Conservation (phyloP, 2,329 filamentous ascomycete genomes). For the Fusarium oxysporum region DNA sequence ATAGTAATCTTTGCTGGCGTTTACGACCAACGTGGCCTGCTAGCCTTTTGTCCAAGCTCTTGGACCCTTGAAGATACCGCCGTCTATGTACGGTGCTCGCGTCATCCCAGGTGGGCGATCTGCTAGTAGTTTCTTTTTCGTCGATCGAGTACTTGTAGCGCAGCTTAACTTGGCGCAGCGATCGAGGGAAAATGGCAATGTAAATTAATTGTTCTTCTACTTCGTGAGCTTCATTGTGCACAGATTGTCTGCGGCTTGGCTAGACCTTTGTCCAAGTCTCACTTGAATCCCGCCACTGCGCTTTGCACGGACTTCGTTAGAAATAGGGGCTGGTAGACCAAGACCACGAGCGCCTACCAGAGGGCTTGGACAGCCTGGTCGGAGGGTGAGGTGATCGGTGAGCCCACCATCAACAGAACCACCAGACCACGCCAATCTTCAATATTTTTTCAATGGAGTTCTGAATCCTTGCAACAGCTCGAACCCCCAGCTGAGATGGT, state of each 20-base stretch:
- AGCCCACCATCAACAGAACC: constrained; percentile 42
- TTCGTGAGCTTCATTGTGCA: constrained; percentile 27
- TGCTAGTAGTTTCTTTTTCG: constrained; percentile 35
- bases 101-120: constrained; percentile 34
- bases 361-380: constrained; percentile 16
- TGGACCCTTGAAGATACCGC: constrained; percentile 17
- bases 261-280: constrained; percentile 28
- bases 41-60: constrained; percentile 13
- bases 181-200: constrained; percentile 2
- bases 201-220: constrained; percentile 29
- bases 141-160: constrained; percentile 23
- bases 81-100: constrained; percentile 15
- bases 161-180: constrained; percentile 28
- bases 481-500: constrained; percentile 37
- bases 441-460: constrained; percentile 23
- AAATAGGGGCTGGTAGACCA: constrained; percentile 39
- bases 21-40: constrained; percentile 8
- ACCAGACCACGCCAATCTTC: constrained; percentile 34
- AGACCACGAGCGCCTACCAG: constrained; percentile 22
- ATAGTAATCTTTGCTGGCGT: constrained; percentile 29
- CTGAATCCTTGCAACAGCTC: constrained; percentile 25
- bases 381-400: constrained; percentile 44
- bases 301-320: constrained; percentile 31
- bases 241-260: constrained; percentile 27
- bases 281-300: constrained; percentile 29